These are phyloP conservation scores for Syzygium aromaticum DNA, from an alignment of 345 rosid species.

Conservation along the genomic window DNA sequence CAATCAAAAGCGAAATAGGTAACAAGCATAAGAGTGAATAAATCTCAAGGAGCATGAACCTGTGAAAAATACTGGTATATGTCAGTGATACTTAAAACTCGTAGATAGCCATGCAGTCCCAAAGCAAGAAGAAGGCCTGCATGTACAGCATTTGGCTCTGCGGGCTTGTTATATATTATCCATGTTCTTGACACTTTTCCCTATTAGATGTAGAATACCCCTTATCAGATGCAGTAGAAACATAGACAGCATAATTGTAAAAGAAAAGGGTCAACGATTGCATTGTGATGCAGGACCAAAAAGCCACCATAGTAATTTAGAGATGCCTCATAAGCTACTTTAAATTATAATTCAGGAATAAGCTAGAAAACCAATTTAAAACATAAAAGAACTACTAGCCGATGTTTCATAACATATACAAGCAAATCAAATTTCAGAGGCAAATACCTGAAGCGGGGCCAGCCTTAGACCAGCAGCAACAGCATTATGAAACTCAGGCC, in stretches of 20 bases:
- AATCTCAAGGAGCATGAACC: slow-evolving; percentile 32
- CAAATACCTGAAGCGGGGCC: slow-evolving; percentile 83
- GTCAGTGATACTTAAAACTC: slow-evolving; percentile 64
- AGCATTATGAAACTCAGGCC: slow-evolving; percentile 99
- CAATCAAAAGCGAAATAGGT: background rate
- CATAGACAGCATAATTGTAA: background rate
- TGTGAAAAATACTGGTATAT: slow-evolving; percentile 76
- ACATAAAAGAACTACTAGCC: background rate
- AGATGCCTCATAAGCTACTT: background rate
- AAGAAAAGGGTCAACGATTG: background rate
- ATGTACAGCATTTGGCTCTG: slow-evolving; percentile 76
- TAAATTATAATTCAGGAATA: background rate
- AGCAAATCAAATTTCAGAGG: background rate
- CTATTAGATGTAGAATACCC: slow-evolving; percentile 19
- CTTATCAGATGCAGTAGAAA: background rate
- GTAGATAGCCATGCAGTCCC: slow-evolving; percentile 91
- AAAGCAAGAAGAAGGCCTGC: slow-evolving; percentile 94
- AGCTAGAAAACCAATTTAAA: background rate
- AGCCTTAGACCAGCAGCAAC: slow-evolving; percentile 94
- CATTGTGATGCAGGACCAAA: background rate
- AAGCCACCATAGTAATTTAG: background rate
- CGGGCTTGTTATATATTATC: slow-evolving; percentile 86
- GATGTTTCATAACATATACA: background rate
- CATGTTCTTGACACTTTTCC: slow-evolving; percentile 96
- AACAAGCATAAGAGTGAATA: background rate